phyloP scores from a whole-genome alignment of 495 filamentous ascomycete genomes.

The Hypoxylon fragiforme region DNA sequence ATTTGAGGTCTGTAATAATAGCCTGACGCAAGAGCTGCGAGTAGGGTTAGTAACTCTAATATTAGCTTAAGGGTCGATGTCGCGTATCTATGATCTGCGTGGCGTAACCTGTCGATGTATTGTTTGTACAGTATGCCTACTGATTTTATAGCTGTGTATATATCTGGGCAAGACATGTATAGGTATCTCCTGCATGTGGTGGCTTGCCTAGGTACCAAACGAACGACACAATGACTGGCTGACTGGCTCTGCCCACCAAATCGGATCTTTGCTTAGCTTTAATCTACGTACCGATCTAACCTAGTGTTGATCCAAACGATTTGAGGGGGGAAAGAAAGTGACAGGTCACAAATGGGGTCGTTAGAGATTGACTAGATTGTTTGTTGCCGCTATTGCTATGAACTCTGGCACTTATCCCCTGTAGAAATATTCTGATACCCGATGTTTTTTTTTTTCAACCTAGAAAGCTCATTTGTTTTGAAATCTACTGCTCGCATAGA shows the following conservation, averaged over 20 bases:
- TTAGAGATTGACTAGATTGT: constrained; percentile 13
- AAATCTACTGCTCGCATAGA: constrained; percentile 10
- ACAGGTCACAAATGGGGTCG: constrained; percentile 18
- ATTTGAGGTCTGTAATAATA: neutral
- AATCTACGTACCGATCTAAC: constrained; percentile 19
- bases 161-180: constrained; percentile 30
- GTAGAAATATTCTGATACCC: neutral
- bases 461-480: constrained; percentile 8
- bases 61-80: constrained; percentile 7
- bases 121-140: constrained; percentile 8
- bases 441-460: constrained; percentile 1
- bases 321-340: constrained; percentile 12
- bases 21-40: neutral
- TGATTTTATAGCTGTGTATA: constrained; percentile 12
- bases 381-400: neutral
- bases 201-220: constrained; percentile 17
- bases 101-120: constrained; percentile 13
- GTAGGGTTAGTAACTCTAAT: no score
- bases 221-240: constrained; percentile 6
- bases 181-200: constrained; percentile 25
- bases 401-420: neutral
- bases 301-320: constrained; percentile 15
- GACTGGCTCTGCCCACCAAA: constrained; percentile 11
- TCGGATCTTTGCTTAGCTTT: constrained; percentile 22
- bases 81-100: constrained; percentile 30